Evolutionary conservation across 2,329 filamentous ascomycete genomes (phyloP).

Genomic region (Claviceps pusilla): DNA sequence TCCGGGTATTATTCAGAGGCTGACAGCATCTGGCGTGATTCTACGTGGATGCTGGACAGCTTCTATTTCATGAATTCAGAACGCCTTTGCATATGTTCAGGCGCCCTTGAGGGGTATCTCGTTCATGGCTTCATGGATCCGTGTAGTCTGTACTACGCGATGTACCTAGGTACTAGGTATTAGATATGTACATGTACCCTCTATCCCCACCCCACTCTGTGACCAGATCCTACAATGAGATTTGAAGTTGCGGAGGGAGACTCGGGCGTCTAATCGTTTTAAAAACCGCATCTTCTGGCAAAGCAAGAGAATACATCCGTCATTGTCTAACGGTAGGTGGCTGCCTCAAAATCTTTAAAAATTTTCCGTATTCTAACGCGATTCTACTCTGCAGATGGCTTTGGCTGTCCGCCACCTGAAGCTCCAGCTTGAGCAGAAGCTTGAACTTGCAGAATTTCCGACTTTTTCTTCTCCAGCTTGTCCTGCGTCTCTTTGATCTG

Average conservation of each 20-base stretch:
- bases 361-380: neutral
- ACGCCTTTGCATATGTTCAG: too few species aligned
- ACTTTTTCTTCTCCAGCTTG: conserved; percentile 44
- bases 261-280: neutral
- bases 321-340: neutral
- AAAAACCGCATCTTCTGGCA: neutral
- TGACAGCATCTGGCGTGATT: too few species aligned
- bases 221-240: too few species aligned
- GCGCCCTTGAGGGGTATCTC: too few species aligned
- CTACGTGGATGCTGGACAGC: too few species aligned
- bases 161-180: too few species aligned
- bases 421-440: conserved; percentile 28
- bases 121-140: too few species aligned
- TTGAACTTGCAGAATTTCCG: conserved; percentile 43
- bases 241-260: neutral
- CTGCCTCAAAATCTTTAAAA: neutral
- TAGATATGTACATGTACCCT: too few species aligned
- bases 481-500: conserved; percentile 41
- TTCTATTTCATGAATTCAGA: too few species aligned
- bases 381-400: conserved; percentile 11
- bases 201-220: too few species aligned
- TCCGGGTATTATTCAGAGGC: too few species aligned
- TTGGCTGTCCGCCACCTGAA: conserved; percentile 18
- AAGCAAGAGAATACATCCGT: neutral
- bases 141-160: too few species aligned